A percentile compares a stretch with the other conserved stretches of the same genome.
Conservation (phyloP, 768 basidiomycete genomes). For the Tulasnella sp. region DNA sequence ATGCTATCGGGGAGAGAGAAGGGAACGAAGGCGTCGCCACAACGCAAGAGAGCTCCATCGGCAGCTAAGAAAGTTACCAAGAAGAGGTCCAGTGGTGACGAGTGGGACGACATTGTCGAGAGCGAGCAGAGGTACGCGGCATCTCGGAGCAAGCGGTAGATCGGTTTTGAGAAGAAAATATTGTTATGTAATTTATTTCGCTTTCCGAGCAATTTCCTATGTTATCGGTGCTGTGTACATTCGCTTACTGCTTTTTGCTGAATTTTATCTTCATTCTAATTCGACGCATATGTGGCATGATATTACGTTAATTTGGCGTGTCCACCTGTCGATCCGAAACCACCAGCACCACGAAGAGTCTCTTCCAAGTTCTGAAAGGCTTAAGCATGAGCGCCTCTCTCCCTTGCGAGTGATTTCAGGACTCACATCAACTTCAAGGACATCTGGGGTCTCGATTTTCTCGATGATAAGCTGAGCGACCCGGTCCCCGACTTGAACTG, state of each 20-base stretch:
- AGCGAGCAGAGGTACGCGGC: not conserved
- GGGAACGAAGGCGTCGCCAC: slow-evolving; percentile 27
- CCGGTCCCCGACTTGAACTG: slow-evolving; percentile 92
- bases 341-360: slow-evolving; percentile 76
- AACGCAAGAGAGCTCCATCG: not conserved
- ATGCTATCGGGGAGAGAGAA: slow-evolving; percentile 38
- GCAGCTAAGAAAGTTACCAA: not conserved
- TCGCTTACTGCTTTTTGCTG: not conserved
- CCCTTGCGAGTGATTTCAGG: not conserved
- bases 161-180: not conserved
- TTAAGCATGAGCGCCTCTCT: not conserved
- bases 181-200: not conserved
- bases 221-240: not conserved
- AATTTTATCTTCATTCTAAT: not conserved
- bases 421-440: slow-evolving; percentile 79
- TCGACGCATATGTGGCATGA: not conserved
- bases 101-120: not conserved
- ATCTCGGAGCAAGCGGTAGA: not conserved
- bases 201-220: not conserved
- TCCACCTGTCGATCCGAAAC: slow-evolving; percentile 95
- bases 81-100: not conserved
- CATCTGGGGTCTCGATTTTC: slow-evolving; percentile 77
- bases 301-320: slow-evolving; percentile 40
- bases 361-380: slow-evolving; percentile 67
- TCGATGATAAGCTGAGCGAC: slow-evolving; percentile 94